Evolutionary conservation across 352 stramenopile genomes (phyloP).

Genomic region (Phytophthora tentaculata): DNA sequence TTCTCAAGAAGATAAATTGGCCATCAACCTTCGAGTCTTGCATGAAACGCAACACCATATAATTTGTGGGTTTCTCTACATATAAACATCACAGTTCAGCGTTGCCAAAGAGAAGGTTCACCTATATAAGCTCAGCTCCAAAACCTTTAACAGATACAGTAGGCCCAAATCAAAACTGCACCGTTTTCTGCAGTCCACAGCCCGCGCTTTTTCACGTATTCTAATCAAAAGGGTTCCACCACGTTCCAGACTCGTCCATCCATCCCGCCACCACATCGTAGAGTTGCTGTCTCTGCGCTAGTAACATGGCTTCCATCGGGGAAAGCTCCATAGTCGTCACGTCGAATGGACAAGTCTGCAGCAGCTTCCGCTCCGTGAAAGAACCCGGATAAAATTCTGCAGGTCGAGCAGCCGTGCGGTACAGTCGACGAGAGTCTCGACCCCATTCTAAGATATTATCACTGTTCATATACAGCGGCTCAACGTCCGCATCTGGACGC

Average conservation of each 20-base stretch:
- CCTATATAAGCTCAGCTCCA: too few relatives aligned
- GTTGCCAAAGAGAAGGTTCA: too few relatives aligned
- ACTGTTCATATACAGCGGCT: constrained; percentile 61
- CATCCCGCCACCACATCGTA: constrained; percentile 31
- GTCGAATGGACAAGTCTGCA: constrained; percentile 48
- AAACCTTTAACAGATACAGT: too few relatives aligned
- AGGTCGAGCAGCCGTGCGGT: constrained; percentile 36
- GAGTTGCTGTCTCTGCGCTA: constrained; percentile 30
- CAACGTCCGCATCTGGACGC: constrained; percentile 20
- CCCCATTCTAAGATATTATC: constrained; percentile 51
- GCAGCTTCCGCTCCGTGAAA: constrained; percentile 41
- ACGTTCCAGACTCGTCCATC: constrained; percentile 17
- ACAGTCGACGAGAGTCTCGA: constrained; percentile 24
- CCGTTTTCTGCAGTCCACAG: neutral
- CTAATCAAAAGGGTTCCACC: constrained; percentile 22
- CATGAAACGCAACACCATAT: neutral
- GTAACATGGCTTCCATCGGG: constrained; percentile 23
- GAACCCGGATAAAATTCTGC: constrained; percentile 45
- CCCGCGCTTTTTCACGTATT: neutral
- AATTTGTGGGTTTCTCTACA: too few relatives aligned
- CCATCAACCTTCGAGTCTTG: neutral
- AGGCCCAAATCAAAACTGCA: constrained; percentile 17
- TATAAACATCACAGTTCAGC: too few relatives aligned
- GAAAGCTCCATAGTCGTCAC: constrained; percentile 37
- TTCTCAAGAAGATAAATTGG: neutral